phyloP scores from a whole-genome alignment of 495 filamentous ascomycete genomes.

The Clavariopsis aquatica region DNA sequence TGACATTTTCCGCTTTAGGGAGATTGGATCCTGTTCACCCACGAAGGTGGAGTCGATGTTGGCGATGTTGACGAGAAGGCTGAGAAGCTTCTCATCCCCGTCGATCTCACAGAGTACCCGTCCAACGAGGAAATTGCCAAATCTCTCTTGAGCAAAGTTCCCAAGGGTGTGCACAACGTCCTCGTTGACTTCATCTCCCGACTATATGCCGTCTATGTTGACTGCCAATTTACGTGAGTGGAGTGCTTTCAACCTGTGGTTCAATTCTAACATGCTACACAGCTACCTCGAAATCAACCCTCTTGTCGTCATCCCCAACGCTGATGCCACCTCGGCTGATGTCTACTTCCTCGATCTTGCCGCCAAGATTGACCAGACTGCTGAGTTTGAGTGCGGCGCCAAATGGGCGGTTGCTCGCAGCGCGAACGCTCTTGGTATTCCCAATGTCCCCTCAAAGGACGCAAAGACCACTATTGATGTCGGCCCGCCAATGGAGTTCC shows the following conservation, averaged over 20 bases:
- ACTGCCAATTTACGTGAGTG: slow-evolving; percentile 90
- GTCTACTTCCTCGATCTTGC: slow-evolving; percentile 98
- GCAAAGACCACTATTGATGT: slow-evolving; percentile 90
- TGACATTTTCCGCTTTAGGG: slow-evolving; percentile 60
- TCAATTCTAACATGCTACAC: not conserved
- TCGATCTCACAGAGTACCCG: slow-evolving; percentile 91
- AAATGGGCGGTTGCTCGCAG: slow-evolving; percentile 97
- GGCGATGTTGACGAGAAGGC: slow-evolving; percentile 99
- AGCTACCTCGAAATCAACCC: slow-evolving; percentile 99
- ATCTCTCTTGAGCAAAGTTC: slow-evolving; percentile 86
- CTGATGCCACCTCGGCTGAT: slow-evolving; percentile 82
- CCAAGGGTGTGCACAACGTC: slow-evolving; percentile 93
- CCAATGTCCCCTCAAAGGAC: slow-evolving; percentile 54
- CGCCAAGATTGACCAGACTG: slow-evolving; percentile 98
- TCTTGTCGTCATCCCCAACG: slow-evolving; percentile 95
- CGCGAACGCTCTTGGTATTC: slow-evolving; percentile 80
- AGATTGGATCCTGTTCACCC: slow-evolving; percentile 99
- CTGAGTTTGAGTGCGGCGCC: slow-evolving; percentile 97
- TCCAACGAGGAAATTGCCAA: slow-evolving; percentile 91
- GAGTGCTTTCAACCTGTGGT: not conserved
- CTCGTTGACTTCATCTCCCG: slow-evolving; percentile 96
- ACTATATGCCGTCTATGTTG: slow-evolving; percentile 96
- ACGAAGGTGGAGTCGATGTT: slow-evolving; percentile 99
- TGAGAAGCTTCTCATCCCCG: slow-evolving; percentile 95
- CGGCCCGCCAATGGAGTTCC: slow-evolving; percentile 97